Conservation (phyloP, 768 basidiomycete species). For the Suillus americanus region DNA sequence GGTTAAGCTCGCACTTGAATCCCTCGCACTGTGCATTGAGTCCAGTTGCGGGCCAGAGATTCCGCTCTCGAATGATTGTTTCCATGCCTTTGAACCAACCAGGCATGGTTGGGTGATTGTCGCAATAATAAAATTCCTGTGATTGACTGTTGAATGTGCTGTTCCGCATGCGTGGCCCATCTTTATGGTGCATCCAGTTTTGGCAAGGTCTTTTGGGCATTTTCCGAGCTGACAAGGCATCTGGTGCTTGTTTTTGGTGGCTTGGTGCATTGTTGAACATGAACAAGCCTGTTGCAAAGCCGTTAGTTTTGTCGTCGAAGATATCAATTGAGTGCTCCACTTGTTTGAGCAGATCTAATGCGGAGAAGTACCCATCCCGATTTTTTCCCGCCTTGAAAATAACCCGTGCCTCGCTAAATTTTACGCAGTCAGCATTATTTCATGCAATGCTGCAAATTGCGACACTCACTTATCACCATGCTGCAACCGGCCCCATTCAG, state of each 20-base stretch:
- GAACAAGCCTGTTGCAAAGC: conserved; percentile 20
- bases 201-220: not conserved
- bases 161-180: not conserved
- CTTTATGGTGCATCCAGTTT: not conserved
- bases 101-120: not conserved
- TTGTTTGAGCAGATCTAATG: conserved; percentile 23
- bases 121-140: not conserved
- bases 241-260: conserved; percentile 22
- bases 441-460: not conserved
- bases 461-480: not conserved
- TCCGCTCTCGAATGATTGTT: not conserved
- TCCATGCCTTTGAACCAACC: not conserved
- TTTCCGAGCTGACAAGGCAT: conserved; percentile 25
- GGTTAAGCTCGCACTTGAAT: not conserved
- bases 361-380: conserved; percentile 25
- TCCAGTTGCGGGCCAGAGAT: not conserved
- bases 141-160: not conserved
- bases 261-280: conserved; percentile 28
- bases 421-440: not conserved
- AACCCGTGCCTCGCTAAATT: conserved; percentile 1
- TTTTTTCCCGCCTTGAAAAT: conserved; percentile 23
- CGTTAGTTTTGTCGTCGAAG: conserved; percentile 13
- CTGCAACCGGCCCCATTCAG: not conserved
- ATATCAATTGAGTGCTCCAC: conserved; percentile 21
- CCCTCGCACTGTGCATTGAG: not conserved